phyloP scores from a whole-genome alignment of 768 basidiomycete species.

The Rhodotorula graminis region DNA sequence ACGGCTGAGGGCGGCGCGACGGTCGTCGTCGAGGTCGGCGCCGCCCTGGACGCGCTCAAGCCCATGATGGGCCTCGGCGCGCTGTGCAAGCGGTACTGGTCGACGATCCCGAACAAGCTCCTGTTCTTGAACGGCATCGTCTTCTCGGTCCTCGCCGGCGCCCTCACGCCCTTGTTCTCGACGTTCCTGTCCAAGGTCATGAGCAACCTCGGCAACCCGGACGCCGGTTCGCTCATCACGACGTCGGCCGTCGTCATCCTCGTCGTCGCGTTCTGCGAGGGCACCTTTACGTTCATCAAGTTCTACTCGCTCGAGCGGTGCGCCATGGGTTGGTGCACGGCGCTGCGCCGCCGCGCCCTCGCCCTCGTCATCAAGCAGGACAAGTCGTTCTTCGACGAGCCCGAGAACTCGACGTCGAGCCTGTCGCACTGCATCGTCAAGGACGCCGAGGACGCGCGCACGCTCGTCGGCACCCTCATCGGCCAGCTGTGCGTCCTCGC shows the following conservation, averaged over 20 bases:
- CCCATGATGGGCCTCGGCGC: background rate
- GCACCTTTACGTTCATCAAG: conserved; percentile 67
- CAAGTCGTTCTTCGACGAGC: conserved; percentile 77
- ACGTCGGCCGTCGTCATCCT: conserved; percentile 50
- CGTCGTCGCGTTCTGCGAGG: conserved; percentile 68
- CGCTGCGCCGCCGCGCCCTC: conserved; percentile 59
- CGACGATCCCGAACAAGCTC: conserved; percentile 59
- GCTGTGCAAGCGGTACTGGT: conserved; percentile 23
- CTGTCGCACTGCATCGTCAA: conserved; percentile 75
- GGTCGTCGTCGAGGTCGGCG: background rate
- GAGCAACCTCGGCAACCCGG: conserved; percentile 47
- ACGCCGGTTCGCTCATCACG: conserved; percentile 45
- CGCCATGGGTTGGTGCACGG: conserved; percentile 69
- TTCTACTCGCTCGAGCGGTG: conserved; percentile 73
- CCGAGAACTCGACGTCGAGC: conserved; percentile 57
- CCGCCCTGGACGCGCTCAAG: background rate
- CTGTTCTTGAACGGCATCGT: conserved; percentile 66
- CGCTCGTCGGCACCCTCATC: conserved; percentile 66
- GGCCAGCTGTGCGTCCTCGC: conserved; percentile 67
- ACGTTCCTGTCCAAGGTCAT: conserved; percentile 77
- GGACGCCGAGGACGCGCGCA: conserved; percentile 81
- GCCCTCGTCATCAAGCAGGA: conserved; percentile 67
- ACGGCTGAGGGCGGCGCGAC: background rate
- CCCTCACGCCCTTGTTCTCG: conserved; percentile 87
- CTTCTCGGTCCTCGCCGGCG: conserved; percentile 66